Conservation (phyloP, 2,329 filamentous ascomycete genomes). For the Incumbomyces delicatus region DNA sequence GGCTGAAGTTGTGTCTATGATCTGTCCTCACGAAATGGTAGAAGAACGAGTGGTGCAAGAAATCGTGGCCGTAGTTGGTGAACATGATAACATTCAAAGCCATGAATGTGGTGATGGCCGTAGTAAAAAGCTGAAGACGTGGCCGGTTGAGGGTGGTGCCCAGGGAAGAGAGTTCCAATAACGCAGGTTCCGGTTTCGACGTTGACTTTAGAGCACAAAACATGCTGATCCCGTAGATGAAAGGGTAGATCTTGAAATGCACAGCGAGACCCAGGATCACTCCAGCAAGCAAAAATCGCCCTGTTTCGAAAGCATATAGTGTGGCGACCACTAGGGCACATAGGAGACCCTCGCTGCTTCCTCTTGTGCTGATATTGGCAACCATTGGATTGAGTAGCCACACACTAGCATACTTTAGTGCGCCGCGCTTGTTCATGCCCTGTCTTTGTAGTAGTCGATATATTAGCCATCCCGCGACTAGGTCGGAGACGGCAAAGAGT, state of each 20-base stretch:
- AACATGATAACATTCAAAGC: constrained; percentile 73
- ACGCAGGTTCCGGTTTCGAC: constrained; percentile 1
- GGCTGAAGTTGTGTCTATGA: constrained; percentile 96
- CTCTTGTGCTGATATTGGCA: constrained; percentile 87
- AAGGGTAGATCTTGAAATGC: constrained; percentile 98
- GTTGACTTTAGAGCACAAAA: constrained; percentile 31
- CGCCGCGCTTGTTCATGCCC: constrained; percentile 43
- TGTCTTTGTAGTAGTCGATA: constrained; percentile 42
- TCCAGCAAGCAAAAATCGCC: constrained; percentile 57
- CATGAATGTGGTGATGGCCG: constrained; percentile 64
- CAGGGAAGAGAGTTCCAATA: constrained; percentile 16
- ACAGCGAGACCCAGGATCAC: constrained; percentile 70
- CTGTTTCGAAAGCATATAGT: constrained; percentile 67
- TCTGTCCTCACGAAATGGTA: constrained; percentile 90
- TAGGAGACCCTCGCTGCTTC: constrained; percentile 83
- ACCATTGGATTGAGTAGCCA: constrained; percentile 99
- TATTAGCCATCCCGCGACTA: constrained; percentile 75
- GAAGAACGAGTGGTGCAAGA: constrained; percentile 81
- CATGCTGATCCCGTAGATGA: constrained; percentile 69
- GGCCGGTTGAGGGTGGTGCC: constrained; percentile 29
- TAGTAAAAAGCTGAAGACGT: constrained; percentile 33
- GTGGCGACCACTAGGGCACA: constrained; percentile 75
- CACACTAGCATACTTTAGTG: constrained; percentile 69
- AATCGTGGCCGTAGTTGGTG: constrained; percentile 63
- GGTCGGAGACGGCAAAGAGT: constrained; percentile 73